Evolutionary conservation across 768 basidiomycete species (phyloP).

Genomic region (Candolleomyces eurysporus): DNA sequence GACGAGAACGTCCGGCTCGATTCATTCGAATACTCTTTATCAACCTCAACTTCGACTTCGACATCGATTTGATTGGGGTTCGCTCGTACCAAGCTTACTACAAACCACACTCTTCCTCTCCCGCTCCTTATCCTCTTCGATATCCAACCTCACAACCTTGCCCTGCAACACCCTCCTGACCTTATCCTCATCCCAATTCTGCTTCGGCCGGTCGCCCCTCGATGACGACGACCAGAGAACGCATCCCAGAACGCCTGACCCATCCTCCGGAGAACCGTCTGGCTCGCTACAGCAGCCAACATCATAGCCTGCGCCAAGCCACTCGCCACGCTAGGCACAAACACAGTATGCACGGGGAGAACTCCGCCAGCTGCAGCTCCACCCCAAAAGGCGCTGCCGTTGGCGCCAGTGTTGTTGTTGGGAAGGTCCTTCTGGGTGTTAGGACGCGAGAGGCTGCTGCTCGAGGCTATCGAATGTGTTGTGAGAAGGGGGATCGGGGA

Average conservation of each 20-base stretch:
- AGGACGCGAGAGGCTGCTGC: conserved; percentile 44
- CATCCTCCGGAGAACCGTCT: conserved; percentile 71
- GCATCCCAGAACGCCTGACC: conserved; percentile 87
- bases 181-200: conserved; percentile 67
- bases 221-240: conserved; percentile 49
- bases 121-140: conserved; percentile 8
- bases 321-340: too few relatives aligned
- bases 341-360: conserved; percentile 85
- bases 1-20: too few relatives aligned
- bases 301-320: conserved; percentile 50
- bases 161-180: conserved; percentile 80
- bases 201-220: background rate
- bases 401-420: conserved; percentile 24
- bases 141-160: too few relatives aligned
- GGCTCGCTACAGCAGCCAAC: conserved; percentile 72
- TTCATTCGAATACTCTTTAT: too few relatives aligned
- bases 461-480: conserved; percentile 7
- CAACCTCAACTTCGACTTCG: too few relatives aligned
- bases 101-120: conserved; percentile 2
- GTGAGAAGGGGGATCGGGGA: too few relatives aligned
- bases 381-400: conserved; percentile 62
- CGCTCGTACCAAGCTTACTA: too few relatives aligned
- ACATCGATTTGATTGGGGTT: too few relatives aligned
- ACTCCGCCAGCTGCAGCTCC: conserved; percentile 49
- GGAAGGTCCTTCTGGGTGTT: conserved; percentile 51